Conservation (phyloP, 2,329 filamentous ascomycete species). For the Microdochium nivale region DNA sequence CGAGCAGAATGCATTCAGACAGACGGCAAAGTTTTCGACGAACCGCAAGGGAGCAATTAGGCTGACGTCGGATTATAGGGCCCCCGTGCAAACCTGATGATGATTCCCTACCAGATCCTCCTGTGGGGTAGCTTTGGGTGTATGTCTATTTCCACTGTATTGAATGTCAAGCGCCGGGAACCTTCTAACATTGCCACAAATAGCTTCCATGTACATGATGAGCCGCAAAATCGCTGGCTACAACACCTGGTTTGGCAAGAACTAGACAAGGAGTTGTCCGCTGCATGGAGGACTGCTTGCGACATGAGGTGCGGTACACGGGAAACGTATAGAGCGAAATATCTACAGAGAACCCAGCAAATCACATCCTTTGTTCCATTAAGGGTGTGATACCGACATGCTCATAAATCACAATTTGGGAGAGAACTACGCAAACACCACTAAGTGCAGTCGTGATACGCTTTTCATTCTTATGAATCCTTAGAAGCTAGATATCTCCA, state of each 20-base stretch:
- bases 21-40: too few relatives aligned
- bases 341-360: neutral
- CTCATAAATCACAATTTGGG: neutral
- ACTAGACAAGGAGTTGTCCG: constrained; percentile 23
- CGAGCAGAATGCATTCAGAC: too few relatives aligned
- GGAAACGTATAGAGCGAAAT: neutral
- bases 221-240: constrained; percentile 65
- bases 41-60: too few relatives aligned
- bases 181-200: constrained; percentile 9
- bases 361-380: neutral
- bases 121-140: constrained; percentile 55
- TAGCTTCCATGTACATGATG: constrained; percentile 62
- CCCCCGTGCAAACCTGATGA: constrained; percentile 54
- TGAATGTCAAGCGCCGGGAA: neutral
- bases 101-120: constrained; percentile 60
- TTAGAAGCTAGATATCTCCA: neutral
- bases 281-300: neutral
- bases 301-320: neutral
- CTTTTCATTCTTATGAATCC: constrained; percentile 4
- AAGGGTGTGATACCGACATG: neutral
- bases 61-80: constrained; percentile 32
- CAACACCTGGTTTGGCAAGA: constrained; percentile 67
- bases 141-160: constrained; percentile 29
- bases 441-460: neutral
- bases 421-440: neutral